Evolutionary conservation across 169 alveolate genomes (phyloP).

Genomic region (Eimeria acervulina): DNA sequence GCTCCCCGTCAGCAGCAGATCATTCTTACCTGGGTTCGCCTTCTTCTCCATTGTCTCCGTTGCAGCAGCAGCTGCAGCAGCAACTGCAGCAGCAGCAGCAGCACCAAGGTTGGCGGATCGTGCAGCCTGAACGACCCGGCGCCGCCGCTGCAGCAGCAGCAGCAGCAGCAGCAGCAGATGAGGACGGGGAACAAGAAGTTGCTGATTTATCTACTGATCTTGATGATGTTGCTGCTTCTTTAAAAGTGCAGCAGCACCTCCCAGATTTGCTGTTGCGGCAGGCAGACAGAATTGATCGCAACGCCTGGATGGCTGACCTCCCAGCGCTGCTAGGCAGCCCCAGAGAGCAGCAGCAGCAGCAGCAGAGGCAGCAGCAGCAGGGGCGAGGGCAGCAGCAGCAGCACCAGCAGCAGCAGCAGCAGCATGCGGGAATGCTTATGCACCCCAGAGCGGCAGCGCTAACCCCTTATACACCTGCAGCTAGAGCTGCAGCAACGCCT

Average conservation of each 20-base stretch:
- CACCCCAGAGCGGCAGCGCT: background rate
- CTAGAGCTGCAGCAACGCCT: background rate
- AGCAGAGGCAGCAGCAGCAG: too few relatives aligned
- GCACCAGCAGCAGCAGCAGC: too few relatives aligned
- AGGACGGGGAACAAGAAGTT: background rate
- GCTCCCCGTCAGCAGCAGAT: background rate
- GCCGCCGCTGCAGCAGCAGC: background rate
- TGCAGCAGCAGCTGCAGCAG: slow-evolving; percentile 16
- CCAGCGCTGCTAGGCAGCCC: background rate
- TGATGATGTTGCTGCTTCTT: slow-evolving; percentile 41
- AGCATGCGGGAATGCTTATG: background rate
- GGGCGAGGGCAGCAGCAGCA: too few relatives aligned
- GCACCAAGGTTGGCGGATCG: slow-evolving; percentile 23
- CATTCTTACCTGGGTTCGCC: background rate
- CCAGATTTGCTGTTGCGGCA: slow-evolving; percentile 63
- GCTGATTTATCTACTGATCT: slow-evolving; percentile 22
- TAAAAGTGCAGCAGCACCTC: background rate
- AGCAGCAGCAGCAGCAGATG: background rate
- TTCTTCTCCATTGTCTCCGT: background rate
- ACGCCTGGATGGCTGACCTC: slow-evolving; percentile 36
- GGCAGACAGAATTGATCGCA: slow-evolving; percentile 17
- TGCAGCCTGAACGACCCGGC: background rate
- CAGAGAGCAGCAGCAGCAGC: too few relatives aligned
- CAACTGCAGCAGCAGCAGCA: slow-evolving; percentile 44
- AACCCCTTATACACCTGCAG: too few relatives aligned